phyloP scores from a whole-genome alignment of 768 basidiomycete genomes.

The Podaxis rugospora region DNA sequence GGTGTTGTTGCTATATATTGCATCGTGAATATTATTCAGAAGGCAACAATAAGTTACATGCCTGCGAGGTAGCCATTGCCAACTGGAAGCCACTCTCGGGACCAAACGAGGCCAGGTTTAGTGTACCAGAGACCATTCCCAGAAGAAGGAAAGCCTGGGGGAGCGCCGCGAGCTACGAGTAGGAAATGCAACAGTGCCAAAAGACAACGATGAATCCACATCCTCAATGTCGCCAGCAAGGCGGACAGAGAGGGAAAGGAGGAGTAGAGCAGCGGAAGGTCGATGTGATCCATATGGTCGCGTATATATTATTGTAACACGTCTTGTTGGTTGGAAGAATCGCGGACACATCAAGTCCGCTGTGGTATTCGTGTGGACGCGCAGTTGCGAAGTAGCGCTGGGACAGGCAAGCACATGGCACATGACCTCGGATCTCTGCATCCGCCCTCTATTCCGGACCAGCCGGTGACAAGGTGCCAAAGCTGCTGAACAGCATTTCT shows the following conservation, averaged over 20 bases:
- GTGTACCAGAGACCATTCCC: conserved; percentile 79
- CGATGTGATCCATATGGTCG: conserved; percentile 2
- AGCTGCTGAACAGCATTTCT: not conserved
- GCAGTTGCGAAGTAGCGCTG: not conserved
- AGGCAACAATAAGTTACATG: conserved; percentile 19
- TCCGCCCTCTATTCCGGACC: not conserved
- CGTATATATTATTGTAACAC: not conserved
- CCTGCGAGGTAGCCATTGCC: conserved; percentile 74
- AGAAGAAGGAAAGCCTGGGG: conserved; percentile 54
- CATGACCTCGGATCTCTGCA: conserved; percentile 3
- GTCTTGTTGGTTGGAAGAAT: conserved; percentile 1
- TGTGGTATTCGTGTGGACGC: not conserved
- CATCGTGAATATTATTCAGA: not conserved
- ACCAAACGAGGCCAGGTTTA: conserved; percentile 49
- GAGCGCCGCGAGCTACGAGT: conserved; percentile 16
- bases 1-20: conserved; percentile 53
- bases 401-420: not conserved
- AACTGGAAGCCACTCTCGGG: conserved; percentile 58
- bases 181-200: conserved; percentile 21
- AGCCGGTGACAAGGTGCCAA: not conserved
- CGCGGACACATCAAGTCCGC: not conserved
- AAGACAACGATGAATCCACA: conserved; percentile 21
- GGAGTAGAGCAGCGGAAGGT: not conserved
- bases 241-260: conserved; percentile 3
- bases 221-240: conserved; percentile 12